These are phyloP conservation scores for Sphaerulina populicola DNA, from an alignment of 2,329 filamentous ascomycete species.

Conservation along the genomic window DNA sequence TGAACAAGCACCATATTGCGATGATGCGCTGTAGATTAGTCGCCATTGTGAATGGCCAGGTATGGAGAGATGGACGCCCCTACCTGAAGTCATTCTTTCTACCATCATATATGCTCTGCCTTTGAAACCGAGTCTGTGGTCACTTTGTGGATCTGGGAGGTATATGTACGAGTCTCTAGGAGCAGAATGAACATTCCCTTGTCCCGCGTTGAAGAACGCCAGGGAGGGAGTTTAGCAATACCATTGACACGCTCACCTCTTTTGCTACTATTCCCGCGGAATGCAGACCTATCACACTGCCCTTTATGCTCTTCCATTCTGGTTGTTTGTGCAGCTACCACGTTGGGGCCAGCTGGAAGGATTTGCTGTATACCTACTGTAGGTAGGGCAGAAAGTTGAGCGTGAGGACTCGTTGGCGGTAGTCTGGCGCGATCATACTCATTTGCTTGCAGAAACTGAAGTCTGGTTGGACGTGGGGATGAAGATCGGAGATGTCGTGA, in stretches of 20 bases:
- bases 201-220: background rate
- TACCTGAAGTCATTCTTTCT: background rate
- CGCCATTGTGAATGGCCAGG: background rate
- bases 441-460: background rate
- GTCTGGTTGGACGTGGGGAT: background rate
- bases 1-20: conserved; percentile 1
- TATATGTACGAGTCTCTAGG: background rate
- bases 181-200: background rate
- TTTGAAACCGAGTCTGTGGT: background rate
- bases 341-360: too few relatives aligned
- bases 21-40: background rate
- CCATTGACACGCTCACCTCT: background rate
- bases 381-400: too few relatives aligned
- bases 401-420: too few relatives aligned
- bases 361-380: too few relatives aligned
- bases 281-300: background rate
- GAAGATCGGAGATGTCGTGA: background rate
- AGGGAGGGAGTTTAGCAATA: background rate
- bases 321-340: too few relatives aligned
- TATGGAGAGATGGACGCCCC: background rate
- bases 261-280: background rate
- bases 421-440: background rate
- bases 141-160: background rate
- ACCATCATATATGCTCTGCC: background rate
- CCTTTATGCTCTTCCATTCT: too few relatives aligned